These are phyloP conservation scores for Pleurotus tuoliensis DNA, from an alignment of 768 basidiomycete genomes.

Conservation along the genomic window DNA sequence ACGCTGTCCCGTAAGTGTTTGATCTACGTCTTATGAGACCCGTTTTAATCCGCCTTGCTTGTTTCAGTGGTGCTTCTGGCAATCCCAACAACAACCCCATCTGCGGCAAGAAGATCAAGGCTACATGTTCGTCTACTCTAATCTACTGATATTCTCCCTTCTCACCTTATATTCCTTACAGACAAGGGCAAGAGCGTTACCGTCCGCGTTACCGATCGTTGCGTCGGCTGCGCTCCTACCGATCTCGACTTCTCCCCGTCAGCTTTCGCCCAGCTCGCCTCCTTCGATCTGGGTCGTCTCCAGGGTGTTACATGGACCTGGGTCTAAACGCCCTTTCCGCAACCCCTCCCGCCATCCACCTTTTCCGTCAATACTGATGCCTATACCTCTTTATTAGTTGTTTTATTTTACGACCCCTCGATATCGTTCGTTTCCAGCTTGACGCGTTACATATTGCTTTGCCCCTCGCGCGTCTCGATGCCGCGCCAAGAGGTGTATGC, in stretches of 20 bases:
- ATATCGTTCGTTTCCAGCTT: slow-evolving; percentile 18
- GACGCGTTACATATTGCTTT: slow-evolving; percentile 21
- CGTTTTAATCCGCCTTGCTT: neutral
- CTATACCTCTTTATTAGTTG: slow-evolving; percentile 11
- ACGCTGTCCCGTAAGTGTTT: slow-evolving; percentile 52
- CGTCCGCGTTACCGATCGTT: slow-evolving; percentile 59
- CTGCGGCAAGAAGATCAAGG: slow-evolving; percentile 47
- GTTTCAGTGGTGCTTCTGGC: slow-evolving; percentile 46
- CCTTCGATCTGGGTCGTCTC: slow-evolving; percentile 45
- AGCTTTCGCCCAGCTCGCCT: slow-evolving; percentile 51
- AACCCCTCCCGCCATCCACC: slow-evolving; percentile 4
- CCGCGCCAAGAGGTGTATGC: slow-evolving; percentile 12
- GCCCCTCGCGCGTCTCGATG: slow-evolving; percentile 14
- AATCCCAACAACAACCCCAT: slow-evolving; percentile 79
- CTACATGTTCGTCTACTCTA: slow-evolving; percentile 40
- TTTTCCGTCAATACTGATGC: slow-evolving; percentile 5
- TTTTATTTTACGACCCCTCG: slow-evolving; percentile 6
- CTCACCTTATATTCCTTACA: slow-evolving; percentile 20
- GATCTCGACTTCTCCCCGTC: slow-evolving; percentile 62
- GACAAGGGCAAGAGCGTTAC: slow-evolving; percentile 47
- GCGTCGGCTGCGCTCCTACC: slow-evolving; percentile 43
- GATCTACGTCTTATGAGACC: neutral
- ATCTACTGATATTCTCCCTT: slow-evolving; percentile 2
- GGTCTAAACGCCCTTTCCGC: slow-evolving; percentile 19
- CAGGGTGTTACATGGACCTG: slow-evolving; percentile 46